Evolutionary conservation across 805 yeast species (phyloP).

Genomic region (Kazachstania taianensis): DNA sequence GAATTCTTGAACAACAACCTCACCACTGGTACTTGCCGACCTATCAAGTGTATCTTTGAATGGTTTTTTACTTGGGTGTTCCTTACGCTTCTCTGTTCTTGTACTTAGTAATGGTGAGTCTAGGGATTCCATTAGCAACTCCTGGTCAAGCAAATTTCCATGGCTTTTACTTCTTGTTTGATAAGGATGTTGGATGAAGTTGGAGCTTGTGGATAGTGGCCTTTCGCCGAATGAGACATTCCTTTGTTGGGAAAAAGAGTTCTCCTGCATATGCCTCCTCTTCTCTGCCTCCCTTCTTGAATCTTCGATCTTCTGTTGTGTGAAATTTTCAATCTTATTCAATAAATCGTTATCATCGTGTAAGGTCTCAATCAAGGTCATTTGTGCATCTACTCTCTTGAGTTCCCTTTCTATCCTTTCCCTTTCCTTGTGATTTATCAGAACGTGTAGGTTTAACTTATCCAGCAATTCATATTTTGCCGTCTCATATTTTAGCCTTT

Average conservation of each 20-base stretch:
- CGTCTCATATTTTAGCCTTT: conserved; percentile 21
- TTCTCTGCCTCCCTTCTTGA: conserved; percentile 10
- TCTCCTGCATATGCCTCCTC: not conserved
- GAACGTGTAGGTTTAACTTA: conserved; percentile 49
- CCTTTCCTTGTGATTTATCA: conserved; percentile 49
- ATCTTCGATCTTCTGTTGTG: conserved; percentile 12
- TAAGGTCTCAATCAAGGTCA: conserved; percentile 39
- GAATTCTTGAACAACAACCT: conserved; percentile 10
- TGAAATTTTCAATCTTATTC: conserved; percentile 16
- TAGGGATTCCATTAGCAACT: conserved; percentile 3
- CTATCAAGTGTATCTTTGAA: not conserved
- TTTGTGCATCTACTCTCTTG: conserved; percentile 47
- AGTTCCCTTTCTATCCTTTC: conserved; percentile 43
- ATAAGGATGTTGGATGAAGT: conserved; percentile 19
- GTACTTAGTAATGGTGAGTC: conserved; percentile 4
- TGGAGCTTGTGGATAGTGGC: conserved; percentile 11
- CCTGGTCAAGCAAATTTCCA: conserved; percentile 14
- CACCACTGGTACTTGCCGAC: conserved; percentile 1
- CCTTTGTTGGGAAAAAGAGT: not conserved
- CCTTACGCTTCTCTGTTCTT: not conserved
- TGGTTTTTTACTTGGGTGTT: not conserved
- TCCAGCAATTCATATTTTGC: conserved; percentile 30
- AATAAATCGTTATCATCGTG: conserved; percentile 27
- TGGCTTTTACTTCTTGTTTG: conserved; percentile 29
- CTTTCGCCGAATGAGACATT: not conserved